Percentiles rank a stretch among this genome's conserved stretches.
phyloP scores from a whole-genome alignment of 2,329 filamentous ascomycete genomes.

The Aureobasidium sp. region DNA sequence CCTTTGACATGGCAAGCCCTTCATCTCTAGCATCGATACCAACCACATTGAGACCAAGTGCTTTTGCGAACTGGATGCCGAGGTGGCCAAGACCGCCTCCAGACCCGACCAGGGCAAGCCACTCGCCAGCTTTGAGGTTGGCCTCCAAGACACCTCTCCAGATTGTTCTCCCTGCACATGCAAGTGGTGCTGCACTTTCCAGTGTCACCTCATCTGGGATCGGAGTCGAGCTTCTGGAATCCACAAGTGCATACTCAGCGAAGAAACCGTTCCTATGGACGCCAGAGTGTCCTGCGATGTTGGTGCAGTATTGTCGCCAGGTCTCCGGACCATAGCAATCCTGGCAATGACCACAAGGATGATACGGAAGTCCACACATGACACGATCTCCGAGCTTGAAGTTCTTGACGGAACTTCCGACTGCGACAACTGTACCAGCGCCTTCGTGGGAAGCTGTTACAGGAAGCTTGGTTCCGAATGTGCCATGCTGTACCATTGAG shows the following conservation, averaged over 20 bases:
- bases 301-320: conserved; percentile 48
- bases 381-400: conserved; percentile 49
- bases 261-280: conserved; percentile 49
- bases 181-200: conserved; percentile 48
- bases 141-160: conserved; percentile 43
- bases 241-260: conserved; percentile 50
- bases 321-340: conserved; percentile 47
- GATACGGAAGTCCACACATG: conserved; percentile 49
- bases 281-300: conserved; percentile 41
- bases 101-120: conserved; percentile 33
- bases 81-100: conserved; percentile 49
- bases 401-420: conserved; percentile 35
- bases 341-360: conserved; percentile 47
- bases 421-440: conserved; percentile 46
- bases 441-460: conserved; percentile 53
- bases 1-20: conserved; percentile 42
- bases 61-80: conserved; percentile 46
- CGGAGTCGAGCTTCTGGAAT: conserved; percentile 40
- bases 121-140: conserved; percentile 33
- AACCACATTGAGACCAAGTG: conserved; percentile 45
- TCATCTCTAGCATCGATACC: conserved; percentile 51
- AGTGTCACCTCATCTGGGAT: conserved; percentile 46
- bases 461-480: conserved; percentile 44
- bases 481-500: conserved; percentile 47
- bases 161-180: conserved; percentile 49